phyloP scores from a whole-genome alignment of 1,284 basidiomycete genomes.

The Takashimella tepidaria region DNA sequence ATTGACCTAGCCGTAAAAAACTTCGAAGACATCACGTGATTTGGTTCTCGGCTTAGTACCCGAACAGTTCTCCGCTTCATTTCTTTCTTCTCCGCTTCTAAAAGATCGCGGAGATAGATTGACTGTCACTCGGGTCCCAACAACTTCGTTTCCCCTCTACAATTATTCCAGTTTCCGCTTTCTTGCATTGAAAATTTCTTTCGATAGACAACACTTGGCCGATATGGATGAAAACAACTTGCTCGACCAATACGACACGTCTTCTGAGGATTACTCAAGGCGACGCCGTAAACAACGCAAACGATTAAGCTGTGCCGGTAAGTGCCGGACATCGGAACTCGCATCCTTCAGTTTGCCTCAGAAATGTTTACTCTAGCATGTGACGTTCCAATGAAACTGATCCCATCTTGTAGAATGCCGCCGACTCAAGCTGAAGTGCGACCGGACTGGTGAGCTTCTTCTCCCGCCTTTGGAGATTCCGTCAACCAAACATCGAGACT shows the following conservation, averaged over 20 bases:
- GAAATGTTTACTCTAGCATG: not conserved
- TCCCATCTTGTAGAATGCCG: slow-evolving; percentile 12
- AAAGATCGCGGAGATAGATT: not conserved
- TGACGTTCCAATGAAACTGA: not conserved
- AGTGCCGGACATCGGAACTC: not conserved
- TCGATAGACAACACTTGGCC: no score
- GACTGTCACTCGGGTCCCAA: not conserved
- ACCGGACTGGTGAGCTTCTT: slow-evolving; percentile 15
- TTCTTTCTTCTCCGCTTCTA: not conserved
- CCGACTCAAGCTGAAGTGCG: slow-evolving; percentile 32
- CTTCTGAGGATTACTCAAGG: not conserved
- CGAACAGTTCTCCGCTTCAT: not conserved
- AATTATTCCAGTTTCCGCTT: not conserved
- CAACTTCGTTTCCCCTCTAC: not conserved
- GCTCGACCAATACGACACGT: not conserved
- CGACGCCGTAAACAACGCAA: slow-evolving; percentile 9
- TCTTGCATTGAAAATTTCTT: no score
- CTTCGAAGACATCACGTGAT: not conserved
- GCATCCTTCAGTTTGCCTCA: not conserved
- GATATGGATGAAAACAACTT: not conserved
- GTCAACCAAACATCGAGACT: not conserved
- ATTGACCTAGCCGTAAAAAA: not conserved
- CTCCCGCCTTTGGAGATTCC: not conserved
- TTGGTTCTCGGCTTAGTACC: not conserved
- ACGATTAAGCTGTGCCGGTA: slow-evolving; percentile 20